Evolutionary conservation across 371 early-diverging fungal genomes (phyloP).

Genomic region (Umbelopsis sp.): DNA sequence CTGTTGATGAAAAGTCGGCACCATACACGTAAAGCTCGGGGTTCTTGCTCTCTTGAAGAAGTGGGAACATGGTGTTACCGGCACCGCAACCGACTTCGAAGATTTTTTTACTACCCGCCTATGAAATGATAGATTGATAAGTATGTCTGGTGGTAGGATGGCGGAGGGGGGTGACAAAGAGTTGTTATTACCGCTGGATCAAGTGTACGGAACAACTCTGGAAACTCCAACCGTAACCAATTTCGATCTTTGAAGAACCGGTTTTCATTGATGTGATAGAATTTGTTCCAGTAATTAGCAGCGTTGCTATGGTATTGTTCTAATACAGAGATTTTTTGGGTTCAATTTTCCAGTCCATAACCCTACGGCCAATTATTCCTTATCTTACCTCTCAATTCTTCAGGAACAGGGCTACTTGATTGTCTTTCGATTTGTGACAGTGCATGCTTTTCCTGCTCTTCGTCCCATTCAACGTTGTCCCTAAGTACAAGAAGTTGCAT

Average conservation of each 20-base stretch:
- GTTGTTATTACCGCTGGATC: neutral
- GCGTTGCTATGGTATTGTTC: constrained; percentile 49
- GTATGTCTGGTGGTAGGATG: neutral
- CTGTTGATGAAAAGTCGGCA: constrained; percentile 82
- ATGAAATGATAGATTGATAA: neutral
- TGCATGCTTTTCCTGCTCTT: constrained; percentile 68
- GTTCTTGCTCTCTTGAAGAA: constrained; percentile 74
- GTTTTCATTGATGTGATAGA: constrained; percentile 90
- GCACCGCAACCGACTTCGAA: constrained; percentile 96
- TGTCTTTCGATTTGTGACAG: constrained; percentile 43
- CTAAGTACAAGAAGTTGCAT: constrained; percentile 31
- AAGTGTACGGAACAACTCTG: constrained; percentile 64
- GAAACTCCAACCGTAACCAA: constrained; percentile 94
- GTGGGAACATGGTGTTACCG: constrained; percentile 93
- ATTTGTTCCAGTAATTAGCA: constrained; percentile 66
- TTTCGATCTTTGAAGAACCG: constrained; percentile 95
- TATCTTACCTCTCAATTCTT: constrained; percentile 46
- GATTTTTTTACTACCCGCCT: constrained; percentile 54
- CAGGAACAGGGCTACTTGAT: constrained; percentile 46
- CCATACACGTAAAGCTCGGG: constrained; percentile 71
- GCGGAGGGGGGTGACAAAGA: neutral
- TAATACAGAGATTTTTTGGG: constrained; percentile 13
- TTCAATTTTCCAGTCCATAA: neutral
- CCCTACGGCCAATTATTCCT: no score
- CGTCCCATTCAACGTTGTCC: constrained; percentile 85